Evolutionary conservation across 2,329 filamentous ascomycete genomes (phyloP), one percentile per base, ranked within the genome.

Genomic region (Diaporthe velutina): DNA sequence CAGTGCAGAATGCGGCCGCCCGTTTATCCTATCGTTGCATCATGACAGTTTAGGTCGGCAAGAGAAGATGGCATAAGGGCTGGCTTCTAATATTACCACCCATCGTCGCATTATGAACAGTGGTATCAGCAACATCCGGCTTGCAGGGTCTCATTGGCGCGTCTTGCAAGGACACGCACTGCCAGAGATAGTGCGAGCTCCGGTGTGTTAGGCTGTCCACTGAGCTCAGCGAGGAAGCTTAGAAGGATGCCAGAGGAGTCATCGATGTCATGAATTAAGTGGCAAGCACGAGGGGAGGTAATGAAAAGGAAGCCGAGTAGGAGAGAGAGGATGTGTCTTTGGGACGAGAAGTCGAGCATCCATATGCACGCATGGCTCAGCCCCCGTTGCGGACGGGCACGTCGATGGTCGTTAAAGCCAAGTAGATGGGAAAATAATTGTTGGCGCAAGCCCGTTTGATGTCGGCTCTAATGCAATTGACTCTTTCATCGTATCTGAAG

Each of bases 391-490:
- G 19, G 38, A 40, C 8, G 45, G 38, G n/a, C 40, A 40, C 25
- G 45, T 40, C 22, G 19, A 17, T 19, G 52, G 13, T 35, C 52
- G 73, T 71, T 35, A 74, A 67, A 25, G 71, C 72, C 71, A 71
- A 33, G 30, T 30, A n/a, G 57, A 28, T 35, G 66, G 19, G 28
- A 35, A 19, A 9, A 60, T 61, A 50, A 58, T 45, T 52, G 35
- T 77, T 77, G 57, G 57, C 58, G 58, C 57, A 64, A 64, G 50
- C 45, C 30, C 68, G 45, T 68, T 54, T 48, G 57, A 40, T 73
- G 45, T 30, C 33, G 57, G 38, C 30, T 42, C 42, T 54, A 60
- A 61, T 72, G 45, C 28, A 55, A 55, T 54, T 72, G 45, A 55
- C 22, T 38, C 42, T 64, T 25, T 64, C 54, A 35, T 60, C 28